Evolutionary conservation across 805 yeast species (phyloP), one percentile per base, ranked within the genome.

Genomic region (Starmerella bacillaris): DNA sequence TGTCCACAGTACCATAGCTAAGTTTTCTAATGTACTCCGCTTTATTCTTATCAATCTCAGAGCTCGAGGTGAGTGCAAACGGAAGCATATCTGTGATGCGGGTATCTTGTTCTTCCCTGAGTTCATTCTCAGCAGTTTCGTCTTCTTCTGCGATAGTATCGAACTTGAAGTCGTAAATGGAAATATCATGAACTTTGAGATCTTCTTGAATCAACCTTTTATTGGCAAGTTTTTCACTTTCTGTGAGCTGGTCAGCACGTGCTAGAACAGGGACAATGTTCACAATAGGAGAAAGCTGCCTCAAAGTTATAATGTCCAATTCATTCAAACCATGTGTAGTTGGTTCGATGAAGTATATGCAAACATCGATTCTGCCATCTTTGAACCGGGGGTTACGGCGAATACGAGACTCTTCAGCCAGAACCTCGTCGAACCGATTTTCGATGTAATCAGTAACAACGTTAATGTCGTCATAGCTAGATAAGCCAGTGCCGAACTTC

Each of bases 1-100:
- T 80, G 53, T 79, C 89, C 29, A 78, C 92, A 36, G 72, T 58
- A 30, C 94, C 94, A 89, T 92, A 79, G 42, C 92, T 84, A 50
- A 79, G 79, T 53, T 71, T 68, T 61, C 93, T 73, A 21, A 83
- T 92, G 39, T 72, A 67, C 17, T 78, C 73, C 41, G 65, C 60
- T 22, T 92, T 92, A 26, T 70, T 65, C 12, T 68, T 63, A 36
- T 70, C 64, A 50, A 74, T 78, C 45, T 68, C 70, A 49, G 74
- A 77, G 37, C 72, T 70, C 50, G 78, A 83, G 8, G 12, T 70
- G n/a, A 84, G 58, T 3, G 94, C 54, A 30, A 54, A 48, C 24
- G 95, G 95, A 80, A 80, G 75, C 18, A 78, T 63, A 51, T 74
- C 43, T 22, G 47, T 27, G 21, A 39, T 24, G 20, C 32, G 38